Conservation (phyloP, 306 rosid species). For the Vigna angularis region DNA sequence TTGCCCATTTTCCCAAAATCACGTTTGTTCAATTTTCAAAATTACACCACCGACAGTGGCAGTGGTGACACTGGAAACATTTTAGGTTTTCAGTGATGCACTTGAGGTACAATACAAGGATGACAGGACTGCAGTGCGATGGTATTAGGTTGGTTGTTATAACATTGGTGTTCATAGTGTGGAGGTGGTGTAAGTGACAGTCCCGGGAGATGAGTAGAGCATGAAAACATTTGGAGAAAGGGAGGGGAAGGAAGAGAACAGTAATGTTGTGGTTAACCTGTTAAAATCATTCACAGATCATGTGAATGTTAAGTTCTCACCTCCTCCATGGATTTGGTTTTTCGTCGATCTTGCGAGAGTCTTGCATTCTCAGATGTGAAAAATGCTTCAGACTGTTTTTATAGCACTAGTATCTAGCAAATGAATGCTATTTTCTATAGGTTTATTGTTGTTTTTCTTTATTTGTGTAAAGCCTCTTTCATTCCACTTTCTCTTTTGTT, state of each 20-base stretch:
- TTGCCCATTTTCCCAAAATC: slow-evolving; percentile 6
- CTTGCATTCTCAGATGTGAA: slow-evolving; percentile 1
- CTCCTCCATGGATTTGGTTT: not conserved
- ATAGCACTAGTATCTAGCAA: not conserved
- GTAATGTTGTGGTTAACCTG: not conserved
- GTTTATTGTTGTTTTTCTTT: slow-evolving; percentile 32
- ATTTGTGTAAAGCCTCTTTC: slow-evolving; percentile 20
- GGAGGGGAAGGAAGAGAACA: not conserved
- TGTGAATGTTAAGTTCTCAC: not conserved
- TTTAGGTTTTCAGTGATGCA: not conserved
- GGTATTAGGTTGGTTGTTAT: not conserved
- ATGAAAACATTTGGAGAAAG: not conserved
- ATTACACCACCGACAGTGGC: not conserved
- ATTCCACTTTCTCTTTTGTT: not conserved
- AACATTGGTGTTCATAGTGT: not conserved
- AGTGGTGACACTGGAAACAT: not conserved
- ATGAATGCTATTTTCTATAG: slow-evolving; percentile 13
- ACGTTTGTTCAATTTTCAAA: not conserved
- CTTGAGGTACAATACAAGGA: not conserved
- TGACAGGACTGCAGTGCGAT: too few species aligned
- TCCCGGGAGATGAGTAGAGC: not conserved
- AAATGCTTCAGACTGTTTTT: not conserved
- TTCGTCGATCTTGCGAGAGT: not conserved
- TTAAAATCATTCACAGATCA: not conserved
- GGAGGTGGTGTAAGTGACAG: not conserved